A percentile compares a stretch with the other conserved stretches of the same genome.
These are phyloP conservation scores for Hypomyces rosellus DNA, from an alignment of 2,329 filamentous ascomycete genomes.

Conservation along the genomic window DNA sequence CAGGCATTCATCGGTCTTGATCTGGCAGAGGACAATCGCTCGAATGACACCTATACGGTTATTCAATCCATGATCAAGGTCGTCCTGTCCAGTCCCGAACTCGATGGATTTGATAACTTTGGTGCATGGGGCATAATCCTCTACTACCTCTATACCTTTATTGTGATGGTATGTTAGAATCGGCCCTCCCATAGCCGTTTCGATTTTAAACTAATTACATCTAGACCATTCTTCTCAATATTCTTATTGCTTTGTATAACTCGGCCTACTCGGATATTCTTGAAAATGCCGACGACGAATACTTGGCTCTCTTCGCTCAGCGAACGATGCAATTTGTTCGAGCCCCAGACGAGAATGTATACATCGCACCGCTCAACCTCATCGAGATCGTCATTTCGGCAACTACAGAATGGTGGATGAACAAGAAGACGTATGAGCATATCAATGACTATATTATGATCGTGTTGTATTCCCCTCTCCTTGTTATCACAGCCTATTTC, in stretches of 20 bases:
- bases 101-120: slow-evolving; percentile 81
- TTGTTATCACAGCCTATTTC: slow-evolving; percentile 69
- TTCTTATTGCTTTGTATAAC: slow-evolving; percentile 96
- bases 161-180: slow-evolving; percentile 70
- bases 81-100: slow-evolving; percentile 88
- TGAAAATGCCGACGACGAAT: slow-evolving; percentile 89
- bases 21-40: slow-evolving; percentile 65
- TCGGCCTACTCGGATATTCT: slow-evolving; percentile 94
- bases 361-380: slow-evolving; percentile 91
- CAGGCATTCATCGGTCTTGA: slow-evolving; percentile 94
- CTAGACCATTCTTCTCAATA: slow-evolving; percentile 73
- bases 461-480: slow-evolving; percentile 73
- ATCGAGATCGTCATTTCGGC: slow-evolving; percentile 78
- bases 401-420: slow-evolving; percentile 92
- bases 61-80: slow-evolving; percentile 80
- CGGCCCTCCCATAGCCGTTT: not conserved
- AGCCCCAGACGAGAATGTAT: slow-evolving; percentile 96
- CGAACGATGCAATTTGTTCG: slow-evolving; percentile 97
- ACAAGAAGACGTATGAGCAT: slow-evolving; percentile 63
- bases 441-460: slow-evolving; percentile 89
- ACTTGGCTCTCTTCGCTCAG: slow-evolving; percentile 83
- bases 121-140: slow-evolving; percentile 88
- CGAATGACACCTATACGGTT: slow-evolving; percentile 67
- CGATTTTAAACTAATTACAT: not conserved
- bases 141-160: slow-evolving; percentile 96